phyloP scores from a whole-genome alignment of 1,284 basidiomycete species.

The Vanrija humicola region DNA sequence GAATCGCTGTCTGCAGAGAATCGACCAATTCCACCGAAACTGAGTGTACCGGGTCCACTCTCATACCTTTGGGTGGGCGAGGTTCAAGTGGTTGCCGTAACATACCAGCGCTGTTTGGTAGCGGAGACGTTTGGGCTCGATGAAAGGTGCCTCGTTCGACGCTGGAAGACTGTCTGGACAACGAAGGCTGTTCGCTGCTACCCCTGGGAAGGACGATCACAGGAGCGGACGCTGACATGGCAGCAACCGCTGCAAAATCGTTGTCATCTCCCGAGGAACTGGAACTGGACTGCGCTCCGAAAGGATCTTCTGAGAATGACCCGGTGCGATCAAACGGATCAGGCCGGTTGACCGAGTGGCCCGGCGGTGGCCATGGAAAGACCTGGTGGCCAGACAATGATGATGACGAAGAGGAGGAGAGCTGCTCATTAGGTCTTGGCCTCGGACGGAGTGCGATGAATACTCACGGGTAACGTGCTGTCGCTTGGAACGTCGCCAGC shows the following conservation, averaged over 20 bases:
- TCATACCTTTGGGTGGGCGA: neutral
- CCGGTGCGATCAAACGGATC: constrained; percentile 36
- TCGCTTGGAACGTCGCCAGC: neutral
- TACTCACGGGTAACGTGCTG: constrained; percentile 1
- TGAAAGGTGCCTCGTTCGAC: too few relatives aligned
- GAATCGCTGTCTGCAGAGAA: constrained; percentile 77
- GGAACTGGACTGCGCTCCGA: constrained; percentile 20
- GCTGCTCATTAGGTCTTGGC: constrained; percentile 9
- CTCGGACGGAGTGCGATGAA: neutral
- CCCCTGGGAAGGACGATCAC: too few relatives aligned
- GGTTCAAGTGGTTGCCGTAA: neutral
- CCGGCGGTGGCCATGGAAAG: constrained; percentile 25
- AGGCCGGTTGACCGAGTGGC: constrained; percentile 5
- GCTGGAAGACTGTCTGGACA: neutral
- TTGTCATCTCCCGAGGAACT: constrained; percentile 16
- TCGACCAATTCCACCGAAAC: constrained; percentile 71
- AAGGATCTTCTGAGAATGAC: constrained; percentile 38
- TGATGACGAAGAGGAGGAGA: constrained; percentile 35
- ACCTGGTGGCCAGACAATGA: constrained; percentile 25
- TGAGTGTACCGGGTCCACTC: constrained; percentile 17
- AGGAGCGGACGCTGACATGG: neutral
- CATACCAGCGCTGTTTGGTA: neutral
- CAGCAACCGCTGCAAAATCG: neutral
- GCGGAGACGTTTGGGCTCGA: neutral
- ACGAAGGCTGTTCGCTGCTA: too few relatives aligned